These are phyloP conservation scores for Fusarium avenaceum DNA, from an alignment of 2,329 filamentous ascomycete genomes.

Conservation along the genomic window DNA sequence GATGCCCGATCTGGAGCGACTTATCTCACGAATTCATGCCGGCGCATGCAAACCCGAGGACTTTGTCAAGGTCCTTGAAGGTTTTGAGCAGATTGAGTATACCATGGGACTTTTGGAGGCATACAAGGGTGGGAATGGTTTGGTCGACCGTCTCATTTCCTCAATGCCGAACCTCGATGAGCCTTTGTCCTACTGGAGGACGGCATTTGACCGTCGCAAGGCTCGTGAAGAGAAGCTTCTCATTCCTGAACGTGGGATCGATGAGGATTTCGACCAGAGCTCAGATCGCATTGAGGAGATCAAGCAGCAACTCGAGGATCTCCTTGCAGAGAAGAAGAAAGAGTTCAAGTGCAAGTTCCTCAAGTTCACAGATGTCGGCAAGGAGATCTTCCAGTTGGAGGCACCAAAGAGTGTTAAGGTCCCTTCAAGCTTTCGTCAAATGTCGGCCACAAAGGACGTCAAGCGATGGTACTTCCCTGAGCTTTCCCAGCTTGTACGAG, in stretches of 20 bases:
- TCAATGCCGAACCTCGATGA: constrained; percentile 87
- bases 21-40: constrained; percentile 95
- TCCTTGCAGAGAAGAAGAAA: constrained; percentile 79
- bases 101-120: constrained; percentile 84
- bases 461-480: constrained; percentile 96
- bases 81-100: constrained; percentile 98
- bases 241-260: constrained; percentile 87
- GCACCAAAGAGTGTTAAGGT: constrained; percentile 88
- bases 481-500: constrained; percentile 83
- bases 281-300: constrained; percentile 81
- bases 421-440: constrained; percentile 91
- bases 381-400: constrained; percentile 97
- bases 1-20: constrained; percentile 92
- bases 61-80: constrained; percentile 92
- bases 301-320: constrained; percentile 76
- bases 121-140: constrained; percentile 81
- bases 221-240: constrained; percentile 85
- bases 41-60: constrained; percentile 91
- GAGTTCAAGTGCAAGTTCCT: constrained; percentile 81
- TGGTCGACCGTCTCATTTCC: constrained; percentile 85
- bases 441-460: constrained; percentile 91
- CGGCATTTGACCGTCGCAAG: constrained; percentile 86
- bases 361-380: constrained; percentile 87
- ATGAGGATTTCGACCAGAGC: constrained; percentile 91
- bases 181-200: constrained; percentile 86